These are phyloP conservation scores for Huiozyma sinensis DNA, from an alignment of 805 yeast genomes.

Conservation along the genomic window DNA sequence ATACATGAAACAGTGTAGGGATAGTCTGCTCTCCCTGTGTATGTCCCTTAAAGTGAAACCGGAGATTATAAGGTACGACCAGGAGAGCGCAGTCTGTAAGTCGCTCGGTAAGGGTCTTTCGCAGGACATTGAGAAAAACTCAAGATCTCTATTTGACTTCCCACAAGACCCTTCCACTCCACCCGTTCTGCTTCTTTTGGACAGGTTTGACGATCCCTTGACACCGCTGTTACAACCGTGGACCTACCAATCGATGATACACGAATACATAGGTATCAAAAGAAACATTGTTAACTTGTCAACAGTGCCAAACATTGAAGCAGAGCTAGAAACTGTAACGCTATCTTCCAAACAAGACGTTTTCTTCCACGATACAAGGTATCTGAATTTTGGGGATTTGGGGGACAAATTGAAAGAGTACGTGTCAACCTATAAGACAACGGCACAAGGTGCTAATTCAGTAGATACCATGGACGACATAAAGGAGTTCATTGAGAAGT, in stretches of 20 bases:
- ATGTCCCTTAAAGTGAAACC: slow-evolving; percentile 72
- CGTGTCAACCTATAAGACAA: slow-evolving; percentile 70
- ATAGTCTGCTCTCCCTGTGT: slow-evolving; percentile 20
- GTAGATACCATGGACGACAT: slow-evolving; percentile 78
- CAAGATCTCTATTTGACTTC: slow-evolving; percentile 58
- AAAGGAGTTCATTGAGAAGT: slow-evolving; percentile 82
- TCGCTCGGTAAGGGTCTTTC: slow-evolving; percentile 59
- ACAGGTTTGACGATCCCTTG: slow-evolving; percentile 81
- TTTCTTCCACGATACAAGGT: slow-evolving; percentile 74
- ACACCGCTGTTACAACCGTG: slow-evolving; percentile 91
- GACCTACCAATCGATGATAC: slow-evolving; percentile 98
- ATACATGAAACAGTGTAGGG: slow-evolving; percentile 16
- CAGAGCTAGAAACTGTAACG: slow-evolving; percentile 55
- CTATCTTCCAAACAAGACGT: slow-evolving; percentile 60
- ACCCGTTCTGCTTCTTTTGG: slow-evolving; percentile 66
- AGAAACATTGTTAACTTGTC: slow-evolving; percentile 71
- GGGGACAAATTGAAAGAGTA: slow-evolving; percentile 80
- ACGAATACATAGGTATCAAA: slow-evolving; percentile 74
- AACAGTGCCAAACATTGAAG: slow-evolving; percentile 40
- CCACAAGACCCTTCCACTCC: slow-evolving; percentile 35
- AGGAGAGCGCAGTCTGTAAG: slow-evolving; percentile 51
- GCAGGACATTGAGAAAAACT: slow-evolving; percentile 44
- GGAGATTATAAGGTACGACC: slow-evolving; percentile 57
- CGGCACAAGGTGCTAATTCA: slow-evolving; percentile 59
- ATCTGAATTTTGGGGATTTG: slow-evolving; percentile 85